phyloP scores from a whole-genome alignment of 441 rosid genomes.

The Sinapis alba region DNA sequence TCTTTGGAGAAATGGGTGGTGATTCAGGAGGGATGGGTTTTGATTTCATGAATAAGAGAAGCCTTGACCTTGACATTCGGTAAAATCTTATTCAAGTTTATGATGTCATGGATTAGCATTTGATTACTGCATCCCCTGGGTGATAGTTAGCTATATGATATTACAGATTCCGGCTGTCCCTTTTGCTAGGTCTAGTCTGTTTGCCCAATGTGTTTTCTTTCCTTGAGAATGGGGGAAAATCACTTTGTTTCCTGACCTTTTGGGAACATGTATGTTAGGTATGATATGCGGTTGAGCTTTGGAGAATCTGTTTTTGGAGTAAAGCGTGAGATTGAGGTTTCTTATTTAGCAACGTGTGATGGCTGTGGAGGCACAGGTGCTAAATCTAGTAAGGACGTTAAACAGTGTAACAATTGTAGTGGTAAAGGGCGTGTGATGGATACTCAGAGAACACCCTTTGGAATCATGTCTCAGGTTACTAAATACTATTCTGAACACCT shows the following conservation, averaged over 20 bases:
- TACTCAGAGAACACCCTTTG: constrained; percentile 86
- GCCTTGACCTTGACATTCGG: constrained; percentile 73
- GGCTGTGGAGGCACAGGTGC: constrained; percentile 89
- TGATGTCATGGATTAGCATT: not conserved
- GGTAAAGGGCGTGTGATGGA: constrained; percentile 81
- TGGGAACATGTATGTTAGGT: constrained; percentile 47
- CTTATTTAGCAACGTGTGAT: constrained; percentile 73
- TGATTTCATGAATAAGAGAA: constrained; percentile 58
- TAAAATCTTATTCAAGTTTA: not conserved
- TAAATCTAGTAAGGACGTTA: constrained; percentile 58
- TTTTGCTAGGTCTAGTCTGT: not conserved
- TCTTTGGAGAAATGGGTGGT: constrained; percentile 67
- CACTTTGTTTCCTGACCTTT: not conserved
- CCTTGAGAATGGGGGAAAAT: constrained; percentile 2
- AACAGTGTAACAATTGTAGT: constrained; percentile 68
- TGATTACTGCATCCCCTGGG: not conserved
- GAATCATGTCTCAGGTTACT: constrained; percentile 82
- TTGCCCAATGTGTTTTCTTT: constrained; percentile 8
- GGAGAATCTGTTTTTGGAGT: constrained; percentile 91
- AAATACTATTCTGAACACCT: constrained; percentile 5
- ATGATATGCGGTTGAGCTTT: constrained; percentile 73
- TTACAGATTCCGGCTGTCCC: not conserved
- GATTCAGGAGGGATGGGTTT: constrained; percentile 61
- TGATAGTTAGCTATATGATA: not conserved
- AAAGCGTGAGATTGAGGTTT: constrained; percentile 62